Evolutionary conservation across 2,329 filamentous ascomycete genomes (phyloP), one percentile per base, ranked within the genome.

Genomic region (Fusarium brevicatenulatum): DNA sequence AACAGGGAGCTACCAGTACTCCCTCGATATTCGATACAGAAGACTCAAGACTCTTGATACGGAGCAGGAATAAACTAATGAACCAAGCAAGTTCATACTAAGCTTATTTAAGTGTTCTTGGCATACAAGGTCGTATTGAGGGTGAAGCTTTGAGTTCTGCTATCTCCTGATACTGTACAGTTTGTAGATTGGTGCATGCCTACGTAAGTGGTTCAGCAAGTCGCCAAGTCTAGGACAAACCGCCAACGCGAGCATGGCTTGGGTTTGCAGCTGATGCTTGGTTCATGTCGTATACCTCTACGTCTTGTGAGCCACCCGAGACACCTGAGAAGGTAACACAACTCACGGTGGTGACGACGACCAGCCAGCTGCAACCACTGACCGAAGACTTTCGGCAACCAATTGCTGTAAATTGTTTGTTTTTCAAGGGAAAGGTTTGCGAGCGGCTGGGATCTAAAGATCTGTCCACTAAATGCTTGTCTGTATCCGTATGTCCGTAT

Each of bases 381-480:
- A 47, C 55, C 28, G 40, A 66, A 55, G 53, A n/a, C 32, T 54
- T 36, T 57, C 57, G 42, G 40, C 30, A 43, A 43, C 25, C 52
- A 36, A 55, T 28, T 28, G 13, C 15, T 42, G n/a, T 39, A 16
- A 19, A 30, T 36, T 25, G 15, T 67, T 62, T 60, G 63, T 49
- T 43, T 43, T n/a, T 11, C 52, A 50, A 40, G 34, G 32, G n/a
- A 9, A 52, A 67, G 23, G 42, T 46, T 40, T 68, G 66, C 34
- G 57, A 69, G 70, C 46, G 70, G 65, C 46, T 66, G 66, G 66
- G 66, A 42, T 39, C n/a, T 32, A 36, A 40, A 68, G 54, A 60
- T 32, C 25, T 49, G 44, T 34, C 39, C 19, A 42, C 54, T 6
- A 25, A 44, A 19, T 25, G 18, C 18, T 37, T 49, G 44, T 18